Evolutionary conservation across 2,329 filamentous ascomycete species (phyloP), one percentile per base, ranked within the genome.

Genomic region (Aspergillus sp.): DNA sequence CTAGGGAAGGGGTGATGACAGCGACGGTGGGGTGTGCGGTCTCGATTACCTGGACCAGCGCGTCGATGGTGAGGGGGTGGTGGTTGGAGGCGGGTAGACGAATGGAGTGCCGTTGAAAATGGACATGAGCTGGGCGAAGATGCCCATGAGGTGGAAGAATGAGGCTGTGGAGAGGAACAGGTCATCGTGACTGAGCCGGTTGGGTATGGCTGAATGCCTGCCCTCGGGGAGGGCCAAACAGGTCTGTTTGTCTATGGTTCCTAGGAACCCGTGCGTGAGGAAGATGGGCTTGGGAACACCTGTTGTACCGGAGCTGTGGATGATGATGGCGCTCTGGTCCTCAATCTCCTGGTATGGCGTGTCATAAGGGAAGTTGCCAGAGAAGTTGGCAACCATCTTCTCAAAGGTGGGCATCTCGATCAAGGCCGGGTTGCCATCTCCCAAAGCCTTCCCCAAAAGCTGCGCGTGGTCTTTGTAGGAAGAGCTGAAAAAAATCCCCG

Each of bases 271-370:
- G 35, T 62, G 51, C 2, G 57, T 61, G 7, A 64, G 47, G 11
- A 43, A 45, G 5, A 64, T 56, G 4, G 53, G 59, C 34, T 64
- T 64, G 3, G 61, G 61, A 48, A 33, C 45, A 62, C 64, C 64
- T 9, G 65, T 67, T 3, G 63, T 64, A 26, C 65, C 65, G 11
- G 65, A 67, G 12, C 63, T 67, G 44, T 67, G 65, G 27, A 65
- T 60, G 7, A 66, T 60, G 8, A 59, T 42, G 2, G 46, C 41
- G 3, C 44, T 45, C 4, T 60, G 46, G 39, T 61, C 42, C 43
- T 60, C 57, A 5, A 47, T 48, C 5, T 64, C 54, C 27, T 52
- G 42, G 28, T 42, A 60, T 56, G 12, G 10, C 19, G 12, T 35
- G 33, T 12, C 10, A 35, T n/a, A 5, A 35, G 33, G 33, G n/a